phyloP scores from a whole-genome alignment of 1,284 basidiomycete species.

The Wolfiporia cocos region DNA sequence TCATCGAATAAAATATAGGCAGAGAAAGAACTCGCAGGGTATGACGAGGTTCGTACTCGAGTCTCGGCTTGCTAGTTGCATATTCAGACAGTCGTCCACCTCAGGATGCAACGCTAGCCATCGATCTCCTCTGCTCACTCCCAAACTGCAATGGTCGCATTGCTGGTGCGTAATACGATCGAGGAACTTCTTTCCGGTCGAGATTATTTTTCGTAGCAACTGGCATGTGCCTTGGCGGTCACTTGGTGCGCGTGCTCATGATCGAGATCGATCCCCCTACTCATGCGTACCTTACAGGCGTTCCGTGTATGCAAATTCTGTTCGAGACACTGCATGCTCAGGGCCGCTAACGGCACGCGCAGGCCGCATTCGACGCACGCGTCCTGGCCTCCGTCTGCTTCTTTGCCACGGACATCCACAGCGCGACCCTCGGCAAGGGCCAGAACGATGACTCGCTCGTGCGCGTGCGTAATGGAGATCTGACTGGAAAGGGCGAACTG shows the following conservation, averaged over 20 bases:
- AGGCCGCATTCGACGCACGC: conserved; percentile 83
- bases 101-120: conserved; percentile 70
- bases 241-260: conserved; percentile 46
- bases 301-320: conserved; percentile 40
- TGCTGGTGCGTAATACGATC: conserved; percentile 54
- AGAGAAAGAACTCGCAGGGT: conserved; percentile 78
- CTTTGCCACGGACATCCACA: conserved; percentile 89
- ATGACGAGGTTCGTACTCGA: conserved; percentile 62
- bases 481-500: conserved; percentile 76
- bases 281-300: conserved; percentile 31
- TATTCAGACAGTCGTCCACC: background rate
- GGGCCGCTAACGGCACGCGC: conserved; percentile 1
- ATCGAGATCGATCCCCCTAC: background rate
- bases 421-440: conserved; percentile 80
- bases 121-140: conserved; percentile 70
- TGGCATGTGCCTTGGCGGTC: conserved; percentile 84
- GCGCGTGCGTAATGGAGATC: conserved; percentile 67
- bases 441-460: conserved; percentile 75
- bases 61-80: no score
- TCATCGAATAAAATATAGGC: conserved; percentile 40
- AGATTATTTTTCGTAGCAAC: conserved; percentile 43
- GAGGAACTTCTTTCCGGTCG: background rate
- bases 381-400: conserved; percentile 86
- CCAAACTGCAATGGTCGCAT: conserved; percentile 87
- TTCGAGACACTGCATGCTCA: background rate